A percentile compares a stretch with the other conserved stretches of the same genome.
phyloP scores from a whole-genome alignment of 2,329 filamentous ascomycete species.

The Hypoxylon sp. region DNA sequence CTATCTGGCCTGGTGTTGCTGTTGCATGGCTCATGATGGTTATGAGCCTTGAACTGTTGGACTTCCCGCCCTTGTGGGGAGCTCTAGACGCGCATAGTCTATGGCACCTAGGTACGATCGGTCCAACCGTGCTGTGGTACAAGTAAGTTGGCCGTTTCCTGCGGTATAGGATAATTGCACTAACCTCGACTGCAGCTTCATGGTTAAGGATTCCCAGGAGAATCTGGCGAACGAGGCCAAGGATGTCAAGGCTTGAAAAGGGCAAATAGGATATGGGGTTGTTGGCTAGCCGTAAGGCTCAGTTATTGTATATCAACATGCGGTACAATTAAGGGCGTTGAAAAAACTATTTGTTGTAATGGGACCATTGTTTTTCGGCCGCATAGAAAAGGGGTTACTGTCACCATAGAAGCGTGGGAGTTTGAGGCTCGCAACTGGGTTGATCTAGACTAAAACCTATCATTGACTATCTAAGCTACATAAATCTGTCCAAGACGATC shows the following conservation, averaged over 20 bases:
- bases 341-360: conserved; percentile 39
- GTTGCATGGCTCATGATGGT: conserved; percentile 92
- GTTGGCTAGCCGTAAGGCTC: conserved; percentile 14
- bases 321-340: conserved; percentile 25
- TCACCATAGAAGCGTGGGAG: conserved; percentile 37
- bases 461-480: conserved; percentile 39
- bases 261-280: background rate
- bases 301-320: conserved; percentile 25
- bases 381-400: conserved; percentile 24
- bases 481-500: background rate
- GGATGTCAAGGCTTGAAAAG: conserved; percentile 76
- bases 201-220: conserved; percentile 87
- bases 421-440: conserved; percentile 35
- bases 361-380: conserved; percentile 27
- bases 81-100: conserved; percentile 93
- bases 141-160: conserved; percentile 74
- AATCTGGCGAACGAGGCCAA: conserved; percentile 75
- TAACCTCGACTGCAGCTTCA: conserved; percentile 71
- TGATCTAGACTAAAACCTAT: conserved; percentile 34
- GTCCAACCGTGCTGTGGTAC: conserved; percentile 91
- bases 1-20: conserved; percentile 89
- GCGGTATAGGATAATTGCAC: background rate
- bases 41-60: conserved; percentile 96
- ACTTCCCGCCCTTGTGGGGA: conserved; percentile 88
- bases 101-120: conserved; percentile 95